Evolutionary conservation across 106 monocot species (phyloP).

Genomic region (Dendrobium officinale): DNA sequence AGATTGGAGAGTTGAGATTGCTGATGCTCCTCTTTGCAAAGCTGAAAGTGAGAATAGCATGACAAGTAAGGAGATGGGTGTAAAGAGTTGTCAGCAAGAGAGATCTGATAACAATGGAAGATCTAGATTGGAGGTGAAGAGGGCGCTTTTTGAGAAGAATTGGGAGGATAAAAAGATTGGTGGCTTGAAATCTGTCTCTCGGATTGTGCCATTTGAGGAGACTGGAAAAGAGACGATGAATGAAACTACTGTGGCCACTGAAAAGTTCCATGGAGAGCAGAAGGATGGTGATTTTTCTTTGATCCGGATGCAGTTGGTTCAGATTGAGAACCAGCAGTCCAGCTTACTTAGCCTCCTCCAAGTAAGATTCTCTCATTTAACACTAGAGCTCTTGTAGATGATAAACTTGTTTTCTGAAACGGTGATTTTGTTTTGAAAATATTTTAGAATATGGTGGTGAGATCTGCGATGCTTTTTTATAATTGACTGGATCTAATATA

Average conservation of each 20-base stretch:
- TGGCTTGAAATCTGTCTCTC: constrained; percentile 32
- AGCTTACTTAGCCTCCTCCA: constrained; percentile 75
- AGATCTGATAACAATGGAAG: neutral
- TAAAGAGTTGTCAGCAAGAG: neutral
- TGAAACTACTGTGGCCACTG: constrained; percentile 8
- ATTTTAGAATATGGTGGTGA: no score
- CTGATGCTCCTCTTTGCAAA: constrained; percentile 9
- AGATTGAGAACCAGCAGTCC: constrained; percentile 90
- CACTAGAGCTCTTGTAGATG: no score
- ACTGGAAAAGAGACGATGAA: constrained; percentile 18
- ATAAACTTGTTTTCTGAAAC: no score
- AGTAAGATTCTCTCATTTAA: constrained; percentile 28
- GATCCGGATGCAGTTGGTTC: constrained; percentile 77
- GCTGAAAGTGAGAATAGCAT: neutral
- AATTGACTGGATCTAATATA: no score
- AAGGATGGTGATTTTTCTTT: constrained; percentile 46
- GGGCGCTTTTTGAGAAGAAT: constrained; percentile 35
- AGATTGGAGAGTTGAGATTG: constrained; percentile 50
- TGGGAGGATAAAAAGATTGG: constrained; percentile 34
- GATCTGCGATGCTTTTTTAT: no score
- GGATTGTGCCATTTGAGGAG: constrained; percentile 50
- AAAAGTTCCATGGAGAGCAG: constrained; percentile 18
- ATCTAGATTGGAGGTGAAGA: constrained; percentile 28
- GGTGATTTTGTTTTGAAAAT: no score
- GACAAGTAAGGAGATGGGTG: constrained; percentile 5